Base-by-base conservation (phyloP, 345 rosid genomes). In the Gossypium turneri region DNA sequence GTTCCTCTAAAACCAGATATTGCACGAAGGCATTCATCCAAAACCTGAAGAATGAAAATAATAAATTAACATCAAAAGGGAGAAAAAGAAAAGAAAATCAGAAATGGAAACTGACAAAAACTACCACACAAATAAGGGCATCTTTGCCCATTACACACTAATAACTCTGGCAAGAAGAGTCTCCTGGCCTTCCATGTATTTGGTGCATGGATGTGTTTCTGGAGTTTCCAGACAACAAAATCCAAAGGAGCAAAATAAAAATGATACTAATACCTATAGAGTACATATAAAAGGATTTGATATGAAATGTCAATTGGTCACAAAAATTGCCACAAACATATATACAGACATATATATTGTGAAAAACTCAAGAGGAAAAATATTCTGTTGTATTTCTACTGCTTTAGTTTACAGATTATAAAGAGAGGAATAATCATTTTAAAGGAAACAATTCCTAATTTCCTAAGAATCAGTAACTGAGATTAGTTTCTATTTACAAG, bases 1-100 rank as follows among this genome's bases (percentile, higher is more conserved):
- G 90, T 94, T 86, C 97, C 98, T 82, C 84, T 91, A 80, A 86
- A 92, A 83, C 97, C 98, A 90, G 90, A 91, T 81, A 89, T 78
- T 62, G 94, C 97, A 72, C 97, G 91, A 78, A 94, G 95, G 79
- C 88, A 87, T 76, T 87, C 95, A 85, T 94, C 98, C 84, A 92
- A 84, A 70, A 91, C 97, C 97, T 94, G 86, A 78, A 78, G 68
- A 59, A 78, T 8, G 41, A 34, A 60, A 59, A 59, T 59, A 16
- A 59, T 59, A 24, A 12, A 20, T 72, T 3, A 27, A 16, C 61
- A 53, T 52, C 43, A 29, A 7, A 34, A 70, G 73, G 20, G 57
- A 70, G 44, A 17, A 75, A 24, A 63, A 25, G 19, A 17, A 63
- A 12, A 43, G 22, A 66, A 60, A 48, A 53, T 44, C 45, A 47